Conservation (phyloP, 495 filamentous ascomycete species). For the Daldinia grandis region DNA sequence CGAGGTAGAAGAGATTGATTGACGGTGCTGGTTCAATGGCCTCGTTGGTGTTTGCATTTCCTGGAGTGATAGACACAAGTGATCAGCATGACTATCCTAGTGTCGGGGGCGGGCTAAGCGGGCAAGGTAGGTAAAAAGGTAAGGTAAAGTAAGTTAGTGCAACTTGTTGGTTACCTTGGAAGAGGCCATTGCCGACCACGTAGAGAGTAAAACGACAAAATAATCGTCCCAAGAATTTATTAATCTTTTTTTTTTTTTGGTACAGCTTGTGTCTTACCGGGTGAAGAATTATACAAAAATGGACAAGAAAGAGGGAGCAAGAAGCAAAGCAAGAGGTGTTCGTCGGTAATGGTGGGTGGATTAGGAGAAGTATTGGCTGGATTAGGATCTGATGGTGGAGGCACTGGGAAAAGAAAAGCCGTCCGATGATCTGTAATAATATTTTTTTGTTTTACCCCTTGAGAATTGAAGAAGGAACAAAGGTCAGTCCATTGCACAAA, state of each 20-base stretch:
- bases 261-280: constrained; percentile 34
- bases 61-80: constrained; percentile 47
- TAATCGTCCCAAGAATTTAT: constrained; percentile 16
- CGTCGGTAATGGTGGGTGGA: constrained; percentile 43
- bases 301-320: constrained; percentile 39
- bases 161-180: constrained; percentile 56
- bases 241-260: constrained; percentile 12
- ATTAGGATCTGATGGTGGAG: constrained; percentile 19
- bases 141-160: constrained; percentile 25
- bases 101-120: constrained; percentile 41
- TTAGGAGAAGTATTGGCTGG: constrained; percentile 37
- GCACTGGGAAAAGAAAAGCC: constrained; percentile 38
- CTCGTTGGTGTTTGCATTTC: constrained; percentile 59
- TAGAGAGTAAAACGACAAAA: constrained; percentile 46
- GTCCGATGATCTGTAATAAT: constrained; percentile 35
- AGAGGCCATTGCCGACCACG: constrained; percentile 60
- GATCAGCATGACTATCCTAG: constrained; percentile 50
- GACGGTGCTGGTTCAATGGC: constrained; percentile 59
- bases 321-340: constrained; percentile 44
- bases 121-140: constrained; percentile 35
- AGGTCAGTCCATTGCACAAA: constrained; percentile 42
- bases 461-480: constrained; percentile 34
- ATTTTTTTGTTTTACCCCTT: constrained; percentile 33
- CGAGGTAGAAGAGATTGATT: constrained; percentile 54
- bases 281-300: constrained; percentile 35